These are phyloP conservation scores for Leccinellum rugosiceps DNA, from an alignment of 768 basidiomycete genomes.

Conservation along the genomic window DNA sequence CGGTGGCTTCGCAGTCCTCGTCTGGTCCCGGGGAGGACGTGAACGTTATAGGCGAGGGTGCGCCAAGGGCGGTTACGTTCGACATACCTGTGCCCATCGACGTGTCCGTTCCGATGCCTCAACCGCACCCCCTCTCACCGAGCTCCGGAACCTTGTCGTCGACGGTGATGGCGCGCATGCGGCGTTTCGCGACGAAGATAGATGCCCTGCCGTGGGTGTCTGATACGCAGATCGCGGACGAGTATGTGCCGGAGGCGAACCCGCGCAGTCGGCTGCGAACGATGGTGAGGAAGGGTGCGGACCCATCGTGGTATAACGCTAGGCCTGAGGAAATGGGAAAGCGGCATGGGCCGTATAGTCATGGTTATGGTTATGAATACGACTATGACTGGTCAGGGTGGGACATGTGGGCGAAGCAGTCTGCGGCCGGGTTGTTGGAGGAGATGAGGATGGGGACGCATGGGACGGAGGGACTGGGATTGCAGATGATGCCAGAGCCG, in stretches of 20 bases:
- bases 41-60: too few relatives aligned
- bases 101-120: not conserved
- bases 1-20: not conserved
- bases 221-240: constrained; percentile 38
- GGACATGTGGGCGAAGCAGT: constrained; percentile 26
- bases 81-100: constrained; percentile 5
- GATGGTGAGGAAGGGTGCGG: constrained; percentile 10
- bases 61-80: not conserved
- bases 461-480: not conserved
- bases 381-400: constrained; percentile 17
- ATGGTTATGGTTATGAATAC: not conserved
- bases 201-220: constrained; percentile 45
- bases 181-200: constrained; percentile 34
- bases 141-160: constrained; percentile 5
- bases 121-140: not conserved
- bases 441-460: not conserved
- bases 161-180: constrained; percentile 34
- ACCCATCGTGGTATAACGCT: constrained; percentile 30
- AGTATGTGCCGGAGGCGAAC: constrained; percentile 39
- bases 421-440: constrained; percentile 11
- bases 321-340: constrained; percentile 5
- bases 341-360: not conserved
- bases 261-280: constrained; percentile 17
- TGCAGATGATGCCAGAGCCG: not conserved
- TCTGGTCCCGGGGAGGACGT: not conserved